Base-by-base conservation (phyloP, 1,139 yeast genomes). In the Suhomyces yuchorum region DNA sequence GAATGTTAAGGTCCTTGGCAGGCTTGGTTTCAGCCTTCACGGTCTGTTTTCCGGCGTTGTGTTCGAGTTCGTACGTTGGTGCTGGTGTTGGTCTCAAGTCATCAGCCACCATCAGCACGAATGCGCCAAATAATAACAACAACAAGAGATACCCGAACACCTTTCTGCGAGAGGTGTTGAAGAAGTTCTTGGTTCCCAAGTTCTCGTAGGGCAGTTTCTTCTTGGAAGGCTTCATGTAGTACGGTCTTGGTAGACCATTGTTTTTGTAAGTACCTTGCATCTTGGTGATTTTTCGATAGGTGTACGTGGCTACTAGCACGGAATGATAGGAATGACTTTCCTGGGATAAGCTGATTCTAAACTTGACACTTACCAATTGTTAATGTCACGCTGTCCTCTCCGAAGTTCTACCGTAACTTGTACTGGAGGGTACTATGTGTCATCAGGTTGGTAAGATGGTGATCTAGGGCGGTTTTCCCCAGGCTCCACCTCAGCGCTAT, bases 211-310 rank as follows among this genome's bases (percentile, higher is more conserved):
- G 77, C 0, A 75, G 69, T 56, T 63, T 68, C 42, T 65, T 67
- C 46, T 52, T 56, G 11, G 62, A 52, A 9, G 80, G 80, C 55
- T 73, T 75, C 80, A 75, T 75, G 56, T 75, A 73, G 59, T 75
- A 75, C 6, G 80, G 80, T 51, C 80, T 63, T 26, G 80, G 80
- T 50, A 75, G 66, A 22, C 80, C 80, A 54, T 70, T 67, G 46
- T 63, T 68, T 43, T 70, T 71, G 54, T 75, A 72, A 17, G 75
- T 66, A 38, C 80, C 80, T 63, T 75, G 80, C 80, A 75, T 75
- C 33, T 35, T 36, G 22, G 8, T 20, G 38, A 22, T 23, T 8
- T 17, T 24, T n/a, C 6, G 39, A 22, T 22, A 26, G 37, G 35
- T 18, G 33, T 24, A 30, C 40, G 30, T 26, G 28, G 23, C 36